phyloP scores from a whole-genome alignment of 2,329 filamentous ascomycete genomes.

The Fusarium sp. region DNA sequence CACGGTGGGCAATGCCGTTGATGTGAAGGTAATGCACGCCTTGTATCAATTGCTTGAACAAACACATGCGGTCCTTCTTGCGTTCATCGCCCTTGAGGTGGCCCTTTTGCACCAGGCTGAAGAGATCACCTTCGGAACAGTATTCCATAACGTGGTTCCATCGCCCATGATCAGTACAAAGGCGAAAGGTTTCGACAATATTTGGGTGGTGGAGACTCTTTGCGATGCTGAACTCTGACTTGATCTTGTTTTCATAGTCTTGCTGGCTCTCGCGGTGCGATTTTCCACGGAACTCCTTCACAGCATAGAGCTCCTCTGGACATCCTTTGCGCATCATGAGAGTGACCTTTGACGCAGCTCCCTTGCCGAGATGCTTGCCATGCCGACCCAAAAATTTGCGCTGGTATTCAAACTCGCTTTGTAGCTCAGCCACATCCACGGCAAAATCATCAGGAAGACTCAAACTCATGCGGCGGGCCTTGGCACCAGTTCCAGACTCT shows the following conservation, averaged over 20 bases:
- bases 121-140: conserved; percentile 85
- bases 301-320: conserved; percentile 77
- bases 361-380: conserved; percentile 82
- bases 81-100: conserved; percentile 75
- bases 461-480: conserved; percentile 81
- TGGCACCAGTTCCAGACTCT: conserved; percentile 78
- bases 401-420: conserved; percentile 76
- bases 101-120: conserved; percentile 76
- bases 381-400: conserved; percentile 78
- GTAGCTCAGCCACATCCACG: conserved; percentile 76
- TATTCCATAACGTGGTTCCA: conserved; percentile 97
- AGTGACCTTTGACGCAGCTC: conserved; percentile 84
- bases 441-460: conserved; percentile 79
- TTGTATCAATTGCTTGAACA: conserved; percentile 90
- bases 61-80: conserved; percentile 77
- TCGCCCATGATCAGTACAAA: conserved; percentile 79
- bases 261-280: conserved; percentile 74
- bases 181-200: conserved; percentile 81
- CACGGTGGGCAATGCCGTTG: conserved; percentile 88
- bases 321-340: conserved; percentile 80
- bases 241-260: conserved; percentile 90
- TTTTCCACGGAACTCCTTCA: conserved; percentile 87
- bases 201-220: conserved; percentile 89
- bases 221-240: conserved; percentile 89
- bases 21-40: conserved; percentile 85